These are phyloP conservation scores for Magnolia officinalis DNA, from an alignment of 164 flowering plant species.

Conservation along the genomic window DNA sequence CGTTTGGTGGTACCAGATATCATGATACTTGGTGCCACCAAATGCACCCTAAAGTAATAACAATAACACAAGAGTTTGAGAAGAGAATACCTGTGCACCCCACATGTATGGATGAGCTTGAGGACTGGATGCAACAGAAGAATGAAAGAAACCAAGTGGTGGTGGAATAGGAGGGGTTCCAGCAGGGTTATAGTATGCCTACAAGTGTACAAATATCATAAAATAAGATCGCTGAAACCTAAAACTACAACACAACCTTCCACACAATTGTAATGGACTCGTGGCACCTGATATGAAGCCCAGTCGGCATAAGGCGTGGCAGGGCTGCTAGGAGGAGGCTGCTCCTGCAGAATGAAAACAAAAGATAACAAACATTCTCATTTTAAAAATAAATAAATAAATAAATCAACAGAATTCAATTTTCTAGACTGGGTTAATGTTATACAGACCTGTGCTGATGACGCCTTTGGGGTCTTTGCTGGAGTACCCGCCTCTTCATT, in stretches of 20 bases:
- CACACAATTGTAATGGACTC: background rate
- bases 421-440: background rate
- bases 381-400: too few species aligned
- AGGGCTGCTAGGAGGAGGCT: constrained; percentile 26
- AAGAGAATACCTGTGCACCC: constrained; percentile 27
- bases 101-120: constrained; percentile 36
- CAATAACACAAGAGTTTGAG: background rate
- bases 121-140: constrained; percentile 27
- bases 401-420: background rate
- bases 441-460: constrained; percentile 21
- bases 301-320: constrained; percentile 26
- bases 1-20: background rate
- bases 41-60: background rate
- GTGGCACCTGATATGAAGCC: constrained; percentile 30
- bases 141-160: constrained; percentile 24
- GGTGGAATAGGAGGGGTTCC: constrained; percentile 34
- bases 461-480: constrained; percentile 26
- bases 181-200: constrained; percentile 36
- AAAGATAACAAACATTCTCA: background rate
- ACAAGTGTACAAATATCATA: constrained; percentile 1
- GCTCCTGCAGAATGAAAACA: constrained; percentile 23
- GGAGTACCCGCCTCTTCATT: constrained; percentile 27
- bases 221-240: constrained; percentile 1
- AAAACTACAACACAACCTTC: background rate
- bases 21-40: background rate